Base-by-base conservation (phyloP, 1,139 yeast genomes). In the Wickerhamomyces sp. region DNA sequence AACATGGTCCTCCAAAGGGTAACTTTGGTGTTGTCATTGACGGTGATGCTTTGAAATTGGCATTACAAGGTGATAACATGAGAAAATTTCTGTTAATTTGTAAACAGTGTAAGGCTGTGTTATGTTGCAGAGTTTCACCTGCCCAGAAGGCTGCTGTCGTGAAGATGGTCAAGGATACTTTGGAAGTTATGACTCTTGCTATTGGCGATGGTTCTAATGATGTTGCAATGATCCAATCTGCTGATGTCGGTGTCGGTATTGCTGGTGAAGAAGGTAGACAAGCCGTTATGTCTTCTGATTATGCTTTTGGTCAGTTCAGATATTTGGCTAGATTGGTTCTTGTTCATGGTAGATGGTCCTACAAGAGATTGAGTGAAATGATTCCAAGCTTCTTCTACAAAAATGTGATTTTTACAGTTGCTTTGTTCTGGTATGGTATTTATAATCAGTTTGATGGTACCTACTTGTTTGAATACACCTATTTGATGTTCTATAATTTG, bases 231-330 rank as follows among this genome's bases (percentile, higher is more conserved):
- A 91, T 91, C 49, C 97, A 91, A 58, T 88, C 95, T 25, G 98
- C 98, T 2, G 93, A 91, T 62, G 93, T 91, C 23, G 98, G 98
- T 49, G 93, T 91, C 32, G 98, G 98, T 61, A 91, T 91, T 51
- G 95, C 96, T 31, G 98, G 98, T 58, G 95, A 87, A 62, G 98
- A 91, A 68, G 98, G 98, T 47, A 71, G 97, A 32, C 97, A 89
- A 59, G 98, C 98, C 12, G 97, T 81, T 10, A 91, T 91, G 98
- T 83, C 95, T 8, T 84, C 96, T 0, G 98, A 91, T 66, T 91
- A 88, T 62, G 97, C 96, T 3, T 68, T 91, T 58, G 98, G 96
- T 12, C 97, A 91, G 59, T 91, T 91, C 64, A 70, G 97, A 54
- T 91, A 73, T 55, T 60, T 91, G 55, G 74, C 87, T 0, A 72